Evolutionary conservation across 2,329 filamentous ascomycete genomes (phyloP).

Genomic region (Trichoderma afroharzianum): DNA sequence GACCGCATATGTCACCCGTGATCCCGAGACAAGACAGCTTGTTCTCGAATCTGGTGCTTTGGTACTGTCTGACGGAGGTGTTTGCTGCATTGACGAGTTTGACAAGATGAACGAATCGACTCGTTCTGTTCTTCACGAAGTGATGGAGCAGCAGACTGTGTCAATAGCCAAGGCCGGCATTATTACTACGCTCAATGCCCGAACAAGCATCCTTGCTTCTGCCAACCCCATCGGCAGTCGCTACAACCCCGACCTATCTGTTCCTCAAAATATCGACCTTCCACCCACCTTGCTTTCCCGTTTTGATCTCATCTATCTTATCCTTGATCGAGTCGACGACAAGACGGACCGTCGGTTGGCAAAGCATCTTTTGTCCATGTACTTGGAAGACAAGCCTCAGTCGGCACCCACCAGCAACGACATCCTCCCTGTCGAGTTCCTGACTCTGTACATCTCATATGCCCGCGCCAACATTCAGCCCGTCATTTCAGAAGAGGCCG

Average conservation of each 20-base stretch:
- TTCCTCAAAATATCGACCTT: constrained; percentile 96
- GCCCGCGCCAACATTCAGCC: constrained; percentile 85
- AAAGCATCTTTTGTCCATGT: constrained; percentile 92
- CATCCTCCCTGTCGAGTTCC: constrained; percentile 87
- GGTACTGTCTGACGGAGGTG: constrained; percentile 75
- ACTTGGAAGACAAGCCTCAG: constrained; percentile 89
- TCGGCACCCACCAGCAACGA: constrained; percentile 72
- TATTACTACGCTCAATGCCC: constrained; percentile 91
- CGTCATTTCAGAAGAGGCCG: constrained; percentile 72
- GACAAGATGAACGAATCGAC: constrained; percentile 82
- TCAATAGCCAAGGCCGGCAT: constrained; percentile 89
- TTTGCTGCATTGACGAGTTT: constrained; percentile 82
- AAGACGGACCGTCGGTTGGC: constrained; percentile 83
- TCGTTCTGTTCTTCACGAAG: constrained; percentile 78
- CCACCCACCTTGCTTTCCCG: constrained; percentile 91
- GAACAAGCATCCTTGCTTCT: constrained; percentile 92
- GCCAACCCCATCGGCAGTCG: constrained; percentile 97
- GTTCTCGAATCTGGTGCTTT: constrained; percentile 77
- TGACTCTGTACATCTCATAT: constrained; percentile 96
- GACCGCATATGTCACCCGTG: constrained; percentile 75
- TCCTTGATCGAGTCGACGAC: constrained; percentile 91
- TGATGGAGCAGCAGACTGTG: constrained; percentile 85
- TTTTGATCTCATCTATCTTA: constrained; percentile 95
- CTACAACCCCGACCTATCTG: constrained; percentile 92
- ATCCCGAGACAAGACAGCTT: constrained; percentile 75